These are phyloP conservation scores for Claviceps pusilla DNA, from an alignment of 2,329 filamentous ascomycete species.

Conservation along the genomic window DNA sequence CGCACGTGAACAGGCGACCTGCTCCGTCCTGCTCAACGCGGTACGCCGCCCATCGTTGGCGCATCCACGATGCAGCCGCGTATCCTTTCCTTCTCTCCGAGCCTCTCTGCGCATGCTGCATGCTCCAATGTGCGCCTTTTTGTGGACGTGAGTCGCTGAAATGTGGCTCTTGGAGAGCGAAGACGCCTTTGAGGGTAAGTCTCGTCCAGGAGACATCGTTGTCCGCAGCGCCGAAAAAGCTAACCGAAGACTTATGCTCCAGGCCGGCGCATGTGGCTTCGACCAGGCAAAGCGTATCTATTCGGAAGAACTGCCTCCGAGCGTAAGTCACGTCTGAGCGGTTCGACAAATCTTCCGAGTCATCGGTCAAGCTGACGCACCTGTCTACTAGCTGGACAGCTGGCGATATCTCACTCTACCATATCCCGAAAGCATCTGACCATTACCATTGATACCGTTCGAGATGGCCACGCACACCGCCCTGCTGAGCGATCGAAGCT, in stretches of 20 bases:
- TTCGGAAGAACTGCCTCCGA: conserved; percentile 65
- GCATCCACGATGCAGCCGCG: not conserved
- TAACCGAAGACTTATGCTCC: conserved; percentile 4
- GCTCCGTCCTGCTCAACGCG: conserved; percentile 1
- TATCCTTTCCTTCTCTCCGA: not conserved
- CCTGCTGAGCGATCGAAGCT: conserved; percentile 52
- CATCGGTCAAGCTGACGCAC: not conserved
- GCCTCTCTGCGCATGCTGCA: not conserved
- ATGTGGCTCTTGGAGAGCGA: conserved; percentile 55
- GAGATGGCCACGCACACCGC: conserved; percentile 49
- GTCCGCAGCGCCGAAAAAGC: not conserved
- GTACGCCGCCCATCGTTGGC: conserved; percentile 3
- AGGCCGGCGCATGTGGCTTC: conserved; percentile 57
- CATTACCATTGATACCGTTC: conserved; percentile 53
- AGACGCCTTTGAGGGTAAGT: conserved; percentile 33
- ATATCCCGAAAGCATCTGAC: conserved; percentile 82
- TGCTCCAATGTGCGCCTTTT: not conserved
- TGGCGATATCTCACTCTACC: conserved; percentile 61
- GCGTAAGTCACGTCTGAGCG: conserved; percentile 27
- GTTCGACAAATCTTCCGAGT: not conserved
- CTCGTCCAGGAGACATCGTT: not conserved
- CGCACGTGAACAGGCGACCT: conserved; percentile 14
- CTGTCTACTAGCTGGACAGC: conserved; percentile 41
- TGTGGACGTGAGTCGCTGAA: not conserved
- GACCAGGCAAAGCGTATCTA: conserved; percentile 70